Base-by-base conservation (phyloP, 345 rosid genomes). In the Euphorbia peplus region DNA sequence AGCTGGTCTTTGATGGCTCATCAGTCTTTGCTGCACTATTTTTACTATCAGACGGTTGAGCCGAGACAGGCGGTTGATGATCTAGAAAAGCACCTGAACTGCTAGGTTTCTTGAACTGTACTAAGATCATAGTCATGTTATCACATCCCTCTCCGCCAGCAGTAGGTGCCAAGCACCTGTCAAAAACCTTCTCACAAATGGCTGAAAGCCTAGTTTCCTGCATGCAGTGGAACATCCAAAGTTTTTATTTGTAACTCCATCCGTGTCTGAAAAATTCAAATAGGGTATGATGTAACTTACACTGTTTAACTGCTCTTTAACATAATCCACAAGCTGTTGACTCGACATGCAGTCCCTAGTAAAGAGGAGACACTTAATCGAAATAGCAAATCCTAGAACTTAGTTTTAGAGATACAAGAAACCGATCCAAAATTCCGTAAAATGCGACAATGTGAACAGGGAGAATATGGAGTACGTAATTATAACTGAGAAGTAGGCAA, bases 51-150 rank as follows among this genome's bases (percentile, higher is more conserved):
- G 60, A 32, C 11, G 21, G 55, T 60, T 68, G 72, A 50, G 54
- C 32, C 8, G 51, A 61, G 9, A 73, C 5, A 0, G 4, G n/a
- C 5, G 67, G 21, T 42, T 67, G 82, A 70, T 76, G 76, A 42
- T 58, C 81, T 5, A 63, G 35, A 28, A 81, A 75, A 42, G 73
- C 52, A 7, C 73, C 18, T 24, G 84, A 57, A 68, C 69, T 67
- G 63, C 76, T 25, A 14, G 87, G 83, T 72, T 85, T 90, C 81
- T 88, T 90, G 84, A 95, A 87, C 76, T 88, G 97, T 69, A 95
- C 92, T 82, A 95, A 75, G 81, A 95, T 84, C 96, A 95, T 95
- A 57, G 98, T 95, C 99, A 95, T 95, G 78, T 95, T 92, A 80
- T 95, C 99, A 53, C 98, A 90, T 69, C 97, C 99, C 81, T 91